Percentiles rank a stretch among this genome's conserved stretches.
phyloP scores from a whole-genome alignment of 1,284 basidiomycete species.

The Ustilago bromivora region DNA sequence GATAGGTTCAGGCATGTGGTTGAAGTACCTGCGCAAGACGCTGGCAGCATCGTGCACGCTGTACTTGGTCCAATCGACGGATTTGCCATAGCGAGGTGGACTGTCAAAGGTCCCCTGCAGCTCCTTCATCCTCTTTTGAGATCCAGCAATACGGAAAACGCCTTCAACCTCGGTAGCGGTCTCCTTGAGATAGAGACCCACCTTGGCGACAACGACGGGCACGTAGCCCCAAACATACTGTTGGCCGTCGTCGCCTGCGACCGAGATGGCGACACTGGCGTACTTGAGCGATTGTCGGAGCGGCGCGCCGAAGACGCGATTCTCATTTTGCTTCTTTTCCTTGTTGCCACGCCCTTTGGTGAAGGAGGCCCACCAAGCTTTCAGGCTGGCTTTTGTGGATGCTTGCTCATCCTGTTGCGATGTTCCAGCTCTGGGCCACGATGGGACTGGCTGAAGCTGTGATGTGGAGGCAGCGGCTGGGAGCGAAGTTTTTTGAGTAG shows the following conservation, averaged over 20 bases:
- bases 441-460: conserved; percentile 44
- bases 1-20: conserved; percentile 94
- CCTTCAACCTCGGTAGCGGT: conserved; percentile 88
- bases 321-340: conserved; percentile 44
- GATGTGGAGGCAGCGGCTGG: conserved; percentile 39
- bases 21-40: conserved; percentile 93
- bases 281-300: conserved; percentile 85
- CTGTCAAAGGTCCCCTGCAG: conserved; percentile 89
- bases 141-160: conserved; percentile 82
- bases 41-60: conserved; percentile 96
- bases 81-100: conserved; percentile 90
- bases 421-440: conserved; percentile 37
- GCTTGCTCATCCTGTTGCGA: conserved; percentile 55
- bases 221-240: conserved; percentile 77
- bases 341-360: conserved; percentile 51
- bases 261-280: conserved; percentile 93
- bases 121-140: conserved; percentile 93
- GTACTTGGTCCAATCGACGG: conserved; percentile 89
- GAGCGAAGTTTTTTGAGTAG: conserved; percentile 23
- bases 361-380: conserved; percentile 63
- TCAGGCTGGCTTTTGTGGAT: conserved; percentile 54
- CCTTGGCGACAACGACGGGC: conserved; percentile 96
- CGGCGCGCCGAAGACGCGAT: conserved; percentile 81
- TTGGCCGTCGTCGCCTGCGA: conserved; percentile 75
- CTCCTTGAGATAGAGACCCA: conserved; percentile 74